phyloP scores from a whole-genome alignment of 176 grass and related monocot species.

The Aegilops speltoides region DNA sequence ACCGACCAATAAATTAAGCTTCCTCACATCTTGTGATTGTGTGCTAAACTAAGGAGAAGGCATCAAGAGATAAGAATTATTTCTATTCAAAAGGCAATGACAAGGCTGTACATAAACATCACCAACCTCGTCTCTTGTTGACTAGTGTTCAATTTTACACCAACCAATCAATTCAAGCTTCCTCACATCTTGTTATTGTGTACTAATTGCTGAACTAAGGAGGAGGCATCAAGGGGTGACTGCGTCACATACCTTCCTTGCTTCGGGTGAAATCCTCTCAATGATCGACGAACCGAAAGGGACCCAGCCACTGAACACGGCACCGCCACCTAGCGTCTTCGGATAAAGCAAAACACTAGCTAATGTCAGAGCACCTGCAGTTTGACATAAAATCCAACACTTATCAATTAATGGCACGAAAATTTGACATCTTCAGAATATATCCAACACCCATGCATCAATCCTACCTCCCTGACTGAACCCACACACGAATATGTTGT shows the following conservation, averaged over 20 bases:
- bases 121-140: not conserved
- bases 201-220: not conserved
- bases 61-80: not conserved
- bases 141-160: not conserved
- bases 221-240: not conserved
- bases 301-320: constrained; percentile 90
- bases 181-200: not conserved
- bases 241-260: constrained; percentile 52
- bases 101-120: not conserved
- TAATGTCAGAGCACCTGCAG: constrained; percentile 72
- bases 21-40: not conserved
- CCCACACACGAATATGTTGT: constrained; percentile 87
- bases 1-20: not conserved
- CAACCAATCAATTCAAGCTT: not conserved
- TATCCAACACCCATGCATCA: not conserved
- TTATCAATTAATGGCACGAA: not conserved
- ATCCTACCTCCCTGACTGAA: constrained; percentile 79
- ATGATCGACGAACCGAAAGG: constrained; percentile 74
- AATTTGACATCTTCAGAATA: not conserved
- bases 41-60: not conserved
- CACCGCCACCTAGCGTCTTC: constrained; percentile 75
- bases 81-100: not conserved
- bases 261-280: constrained; percentile 68
- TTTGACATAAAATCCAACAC: not conserved
- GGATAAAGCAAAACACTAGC: constrained; percentile 90